Evolutionary conservation across 805 yeast genomes (phyloP), one percentile per base, ranked within the genome.

Genomic region (Henningerozyma blattae): DNA sequence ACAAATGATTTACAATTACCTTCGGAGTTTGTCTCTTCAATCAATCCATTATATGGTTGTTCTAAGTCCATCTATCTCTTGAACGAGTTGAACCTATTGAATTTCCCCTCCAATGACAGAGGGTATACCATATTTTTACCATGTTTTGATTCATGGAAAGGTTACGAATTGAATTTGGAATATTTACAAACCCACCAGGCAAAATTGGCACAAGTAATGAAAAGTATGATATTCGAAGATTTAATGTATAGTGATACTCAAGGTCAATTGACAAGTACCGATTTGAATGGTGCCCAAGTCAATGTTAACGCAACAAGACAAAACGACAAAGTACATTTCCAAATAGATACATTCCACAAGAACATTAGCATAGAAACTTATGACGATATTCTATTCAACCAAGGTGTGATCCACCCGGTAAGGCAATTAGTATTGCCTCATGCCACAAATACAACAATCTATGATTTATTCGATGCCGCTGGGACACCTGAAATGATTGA

Each of bases 111-210:
- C 4, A 78, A 77, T 37, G 54, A 59, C 15, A 47, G 60, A 15
- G 93, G 93, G 0, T 84, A 85, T 58, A 73, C 95, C 0, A 57
- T 78, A 0, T 70, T 87, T 34, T 59, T 87, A 19, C 97, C 97
- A 0, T 77, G 86, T 37, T 75, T 80, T 20, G 61, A 65, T 28
- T 70, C 87, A 0, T 86, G 95, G 94, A 65, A 67, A 16, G 52
- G 59, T 3, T 62, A 75, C 15, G 81, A 75, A 3, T 59, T 87
- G 19, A 67, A 75, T 4, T 59, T 72, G 32, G 70, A 70, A 28
- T 79, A 76, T 50, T 54, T 87, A 16, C 64, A 72, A 37, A 35
- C 53, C 3, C 70, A 84, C 42, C 60, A 59, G 1, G 58, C 70
- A 2, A 64, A 72, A 0, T 57, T 84, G 41, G 58, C 66, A n/a